Evolutionary conservation across 2,329 filamentous ascomycete genomes (phyloP).

Genomic region (Pleoardoris graminearum): DNA sequence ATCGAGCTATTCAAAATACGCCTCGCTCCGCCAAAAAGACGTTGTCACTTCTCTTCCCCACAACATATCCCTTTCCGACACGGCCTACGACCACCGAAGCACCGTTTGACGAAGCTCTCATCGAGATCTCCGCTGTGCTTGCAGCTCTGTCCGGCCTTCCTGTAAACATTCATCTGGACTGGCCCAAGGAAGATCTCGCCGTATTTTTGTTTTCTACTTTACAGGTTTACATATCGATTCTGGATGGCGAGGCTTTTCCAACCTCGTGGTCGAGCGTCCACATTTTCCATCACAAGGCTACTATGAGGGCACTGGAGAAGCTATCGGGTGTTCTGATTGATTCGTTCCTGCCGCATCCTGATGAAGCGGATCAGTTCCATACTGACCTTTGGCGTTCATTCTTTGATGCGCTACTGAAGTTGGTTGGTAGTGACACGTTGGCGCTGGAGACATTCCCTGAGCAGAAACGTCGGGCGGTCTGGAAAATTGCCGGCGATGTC

Average conservation of each 20-base stretch:
- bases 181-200: conserved; percentile 73
- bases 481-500: conserved; percentile 98
- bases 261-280: conserved; percentile 87
- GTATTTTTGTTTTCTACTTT: conserved; percentile 77
- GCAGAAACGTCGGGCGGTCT: conserved; percentile 92
- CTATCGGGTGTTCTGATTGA: conserved; percentile 79
- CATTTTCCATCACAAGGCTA: conserved; percentile 89
- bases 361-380: conserved; percentile 89
- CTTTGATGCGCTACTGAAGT: conserved; percentile 83
- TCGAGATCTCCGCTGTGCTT: conserved; percentile 86
- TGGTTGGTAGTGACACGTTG: conserved; percentile 85
- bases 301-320: conserved; percentile 82
- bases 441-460: conserved; percentile 95
- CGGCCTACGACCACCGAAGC: conserved; percentile 64
- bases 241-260: conserved; percentile 88
- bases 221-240: conserved; percentile 83
- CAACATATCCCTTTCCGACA: conserved; percentile 83
- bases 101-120: conserved; percentile 80
- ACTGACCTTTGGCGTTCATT: conserved; percentile 93
- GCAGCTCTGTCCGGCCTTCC: conserved; percentile 78
- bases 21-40: conserved; percentile 60
- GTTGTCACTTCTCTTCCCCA: conserved; percentile 87
- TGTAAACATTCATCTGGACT: conserved; percentile 73
- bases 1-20: conserved; percentile 72
- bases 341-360: conserved; percentile 81